A percentile compares a stretch with the other conserved stretches of the same genome.
Conservation (phyloP, 306 rosid genomes). For the Sicyos edulis region DNA sequence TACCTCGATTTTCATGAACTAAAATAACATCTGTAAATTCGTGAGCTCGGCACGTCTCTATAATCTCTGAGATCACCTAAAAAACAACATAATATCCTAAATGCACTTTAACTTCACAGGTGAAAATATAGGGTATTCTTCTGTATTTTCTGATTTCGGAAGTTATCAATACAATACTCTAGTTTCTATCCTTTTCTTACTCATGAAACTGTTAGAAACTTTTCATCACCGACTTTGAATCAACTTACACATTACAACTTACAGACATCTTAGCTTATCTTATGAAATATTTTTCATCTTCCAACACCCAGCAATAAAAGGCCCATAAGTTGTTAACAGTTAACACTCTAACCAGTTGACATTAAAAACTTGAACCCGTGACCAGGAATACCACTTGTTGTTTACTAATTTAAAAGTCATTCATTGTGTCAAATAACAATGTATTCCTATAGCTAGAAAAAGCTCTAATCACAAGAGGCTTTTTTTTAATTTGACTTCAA, state of each 20-base stretch:
- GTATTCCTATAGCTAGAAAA: background rate
- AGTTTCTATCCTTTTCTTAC: background rate
- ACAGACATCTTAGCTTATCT: background rate
- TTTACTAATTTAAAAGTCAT: background rate
- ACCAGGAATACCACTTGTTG: background rate
- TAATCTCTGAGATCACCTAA: constrained; percentile 86
- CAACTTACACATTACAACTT: background rate
- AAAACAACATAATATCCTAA: constrained; percentile 1
- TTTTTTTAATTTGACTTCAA: background rate
- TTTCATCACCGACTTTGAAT: no score
- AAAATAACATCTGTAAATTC: constrained; percentile 71
- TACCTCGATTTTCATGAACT: constrained; percentile 95
- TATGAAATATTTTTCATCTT: background rate
- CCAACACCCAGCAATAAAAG: background rate
- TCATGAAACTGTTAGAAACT: background rate
- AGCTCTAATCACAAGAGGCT: background rate
- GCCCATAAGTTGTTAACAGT: no score
- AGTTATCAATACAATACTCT: background rate
- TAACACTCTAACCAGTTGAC: background rate
- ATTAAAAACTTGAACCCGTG: background rate
- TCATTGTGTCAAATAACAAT: background rate
- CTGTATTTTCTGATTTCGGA: no score
- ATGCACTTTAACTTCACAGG: no score
- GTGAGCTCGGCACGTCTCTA: constrained; percentile 79
- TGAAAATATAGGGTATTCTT: constrained; percentile 3